Percentiles rank a stretch among this genome's conserved stretches.
These are phyloP conservation scores for Leishmania turanica DNA, from an alignment of 208 protist genomes.

Conservation along the genomic window DNA sequence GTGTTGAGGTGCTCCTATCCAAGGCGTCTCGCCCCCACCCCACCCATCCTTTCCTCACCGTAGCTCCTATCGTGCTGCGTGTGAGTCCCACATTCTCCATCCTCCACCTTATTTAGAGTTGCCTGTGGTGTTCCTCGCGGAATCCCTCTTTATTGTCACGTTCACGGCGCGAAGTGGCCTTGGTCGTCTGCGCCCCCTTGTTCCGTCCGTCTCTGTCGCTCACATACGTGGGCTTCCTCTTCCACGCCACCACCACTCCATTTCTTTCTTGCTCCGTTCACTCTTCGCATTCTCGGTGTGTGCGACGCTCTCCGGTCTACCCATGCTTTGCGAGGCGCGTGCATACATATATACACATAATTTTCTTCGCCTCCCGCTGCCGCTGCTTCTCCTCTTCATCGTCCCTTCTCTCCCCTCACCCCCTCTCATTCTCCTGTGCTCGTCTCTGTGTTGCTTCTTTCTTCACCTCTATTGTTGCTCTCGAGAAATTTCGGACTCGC, in stretches of 20 bases:
- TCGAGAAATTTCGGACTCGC: too few species aligned
- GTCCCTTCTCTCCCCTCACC: too few species aligned
- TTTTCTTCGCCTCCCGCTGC: too few species aligned
- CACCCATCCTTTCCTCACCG: background rate
- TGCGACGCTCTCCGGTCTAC: too few species aligned
- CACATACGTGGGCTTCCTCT: background rate
- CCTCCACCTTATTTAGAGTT: background rate
- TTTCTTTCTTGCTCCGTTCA: background rate
- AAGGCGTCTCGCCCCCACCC: background rate
- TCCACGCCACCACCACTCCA: background rate
- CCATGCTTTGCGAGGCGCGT: too few species aligned
- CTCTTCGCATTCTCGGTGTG: background rate
- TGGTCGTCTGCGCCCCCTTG: background rate
- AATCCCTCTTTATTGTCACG: background rate
- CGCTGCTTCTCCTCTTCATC: too few species aligned
- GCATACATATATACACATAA: too few species aligned
- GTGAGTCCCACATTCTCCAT: background rate
- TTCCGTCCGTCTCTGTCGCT: background rate
- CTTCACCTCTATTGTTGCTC: too few species aligned
- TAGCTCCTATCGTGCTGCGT: background rate
- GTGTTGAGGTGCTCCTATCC: background rate
- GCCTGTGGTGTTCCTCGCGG: background rate
- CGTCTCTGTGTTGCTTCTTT: too few species aligned
- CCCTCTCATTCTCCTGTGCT: too few species aligned
- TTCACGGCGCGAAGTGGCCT: background rate